Base-by-base conservation (phyloP, 495 filamentous ascomycete species). In the Mycothermus thermophilus region DNA sequence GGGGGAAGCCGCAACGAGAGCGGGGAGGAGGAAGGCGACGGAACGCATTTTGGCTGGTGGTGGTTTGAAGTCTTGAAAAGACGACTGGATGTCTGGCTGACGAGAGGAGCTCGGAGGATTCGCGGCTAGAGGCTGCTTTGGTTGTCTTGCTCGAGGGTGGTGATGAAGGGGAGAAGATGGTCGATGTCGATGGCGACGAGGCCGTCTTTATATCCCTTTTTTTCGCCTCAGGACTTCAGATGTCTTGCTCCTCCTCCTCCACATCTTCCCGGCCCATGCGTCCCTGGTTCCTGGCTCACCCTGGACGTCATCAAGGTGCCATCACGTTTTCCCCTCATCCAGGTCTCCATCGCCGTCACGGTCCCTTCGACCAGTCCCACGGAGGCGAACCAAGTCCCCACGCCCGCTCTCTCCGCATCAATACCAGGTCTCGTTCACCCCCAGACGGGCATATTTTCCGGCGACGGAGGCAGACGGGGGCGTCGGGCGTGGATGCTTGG, bases 1-100 rank as follows among this genome's bases (percentile, higher is more conserved):
- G 26, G 67, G 67, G 41, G 40, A 59, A 32, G 64, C 67, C 25
- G 43, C 54, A 27, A 56, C 67, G 43, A 71, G 56, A 29, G 50
- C 57, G 29, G 67, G 64, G 27, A 68, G 55, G 41, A 69, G 50
- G 50, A 60, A 50, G 38, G 59, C 27, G 50, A 57, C 42, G 44
- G 50, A 58, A 45, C 62, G 58, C 67, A 69, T 71, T 37, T 43
- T 66, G 55, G 46, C 37, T 33, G 32, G 14, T 46, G 30, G 22
- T 25, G 31, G 26, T 6, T 26, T 15, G 12, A 29, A 28, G 39
- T 44, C 24, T 12, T 32, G 21, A 35, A 32, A 22, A 27, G 37
- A 26, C 15, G 30, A 27, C 19, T 32, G 19, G 17, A 23, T 25
- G 22, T 25, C 6, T 6, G 22, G 11, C 6, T 25, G 33, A 41